Evolutionary conservation across 1,284 basidiomycete species (phyloP).

Genomic region (Athelia sp.): DNA sequence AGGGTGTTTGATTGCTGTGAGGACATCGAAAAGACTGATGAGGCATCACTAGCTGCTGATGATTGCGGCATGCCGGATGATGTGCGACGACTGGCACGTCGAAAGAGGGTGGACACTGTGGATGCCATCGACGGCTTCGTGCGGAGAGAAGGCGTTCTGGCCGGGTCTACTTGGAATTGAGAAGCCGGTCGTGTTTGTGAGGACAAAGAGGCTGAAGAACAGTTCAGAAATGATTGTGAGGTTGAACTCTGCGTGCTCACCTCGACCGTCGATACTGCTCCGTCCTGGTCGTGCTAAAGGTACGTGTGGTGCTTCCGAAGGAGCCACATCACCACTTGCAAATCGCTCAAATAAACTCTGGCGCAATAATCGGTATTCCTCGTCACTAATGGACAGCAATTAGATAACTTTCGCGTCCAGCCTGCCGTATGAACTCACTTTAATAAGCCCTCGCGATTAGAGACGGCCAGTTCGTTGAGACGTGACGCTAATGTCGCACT

Average conservation of each 20-base stretch:
- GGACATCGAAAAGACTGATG: slow-evolving; percentile 46
- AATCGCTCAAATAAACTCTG: slow-evolving; percentile 75
- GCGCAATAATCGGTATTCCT: slow-evolving; percentile 72
- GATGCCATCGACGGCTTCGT: slow-evolving; percentile 60
- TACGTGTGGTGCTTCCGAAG: slow-evolving; percentile 56
- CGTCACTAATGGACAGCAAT: slow-evolving; percentile 45
- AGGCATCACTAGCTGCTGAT: slow-evolving; percentile 43
- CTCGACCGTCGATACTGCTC: slow-evolving; percentile 23
- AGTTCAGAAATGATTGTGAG: too few species aligned
- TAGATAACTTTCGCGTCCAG: slow-evolving; percentile 1
- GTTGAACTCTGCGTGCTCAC: slow-evolving; percentile 19
- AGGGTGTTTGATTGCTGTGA: slow-evolving; percentile 41
- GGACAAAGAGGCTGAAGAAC: slow-evolving; percentile 17
- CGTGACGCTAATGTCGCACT: slow-evolving; percentile 72
- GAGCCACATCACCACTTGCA: slow-evolving; percentile 48
- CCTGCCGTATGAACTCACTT: slow-evolving; percentile 43
- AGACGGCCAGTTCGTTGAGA: slow-evolving; percentile 70
- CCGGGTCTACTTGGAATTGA: slow-evolving; percentile 45
- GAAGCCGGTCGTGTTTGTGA: slow-evolving; percentile 37
- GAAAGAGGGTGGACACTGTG: slow-evolving; percentile 54
- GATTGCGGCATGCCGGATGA: slow-evolving; percentile 32
- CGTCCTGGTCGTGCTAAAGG: slow-evolving; percentile 32
- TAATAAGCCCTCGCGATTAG: slow-evolving; percentile 71
- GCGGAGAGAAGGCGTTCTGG: slow-evolving; percentile 51
- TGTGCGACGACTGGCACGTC: slow-evolving; percentile 45